Conservation (phyloP, 2,329 filamentous ascomycete species). For the Arthrobotrys pseudoclavata region DNA sequence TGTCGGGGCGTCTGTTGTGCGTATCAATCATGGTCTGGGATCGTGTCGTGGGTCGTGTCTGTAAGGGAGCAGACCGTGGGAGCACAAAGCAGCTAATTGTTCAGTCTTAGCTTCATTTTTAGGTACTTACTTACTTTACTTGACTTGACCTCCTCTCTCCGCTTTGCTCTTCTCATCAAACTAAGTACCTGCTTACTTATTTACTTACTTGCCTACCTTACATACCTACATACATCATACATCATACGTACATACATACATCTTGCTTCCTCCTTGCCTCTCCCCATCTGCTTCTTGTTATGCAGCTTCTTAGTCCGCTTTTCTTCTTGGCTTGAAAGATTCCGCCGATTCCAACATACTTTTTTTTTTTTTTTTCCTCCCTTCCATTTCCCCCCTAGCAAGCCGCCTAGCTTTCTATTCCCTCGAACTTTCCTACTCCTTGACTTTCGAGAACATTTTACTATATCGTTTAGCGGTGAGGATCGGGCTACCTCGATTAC, state of each 20-base stretch:
- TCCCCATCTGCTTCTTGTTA: not conserved
- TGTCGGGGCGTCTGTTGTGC: not conserved
- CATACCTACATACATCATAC: not conserved
- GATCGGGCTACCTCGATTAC: slow-evolving; percentile 39
- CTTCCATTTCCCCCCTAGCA: slow-evolving; percentile 22
- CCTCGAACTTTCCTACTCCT: slow-evolving; percentile 4
- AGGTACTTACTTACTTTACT: slow-evolving; percentile 17
- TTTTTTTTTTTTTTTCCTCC: not conserved
- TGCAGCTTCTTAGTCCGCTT: not conserved
- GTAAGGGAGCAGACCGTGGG: slow-evolving; percentile 10
- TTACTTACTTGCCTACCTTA: not conserved
- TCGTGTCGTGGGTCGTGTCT: not conserved
- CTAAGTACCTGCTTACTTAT: not conserved
- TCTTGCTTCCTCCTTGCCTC: not conserved
- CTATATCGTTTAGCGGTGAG: slow-evolving; percentile 4
- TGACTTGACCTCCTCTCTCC: not conserved
- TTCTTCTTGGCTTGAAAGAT: slow-evolving; percentile 14
- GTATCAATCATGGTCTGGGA: not conserved
- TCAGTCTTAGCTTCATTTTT: slow-evolving; percentile 2
- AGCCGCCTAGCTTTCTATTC: slow-evolving; percentile 12
- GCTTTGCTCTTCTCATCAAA: not conserved
- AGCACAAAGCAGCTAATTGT: slow-evolving; percentile 12
- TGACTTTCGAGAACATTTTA: slow-evolving; percentile 16
- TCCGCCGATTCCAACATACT: slow-evolving; percentile 3
- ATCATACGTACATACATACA: not conserved